Base-by-base conservation (phyloP, 495 filamentous ascomycete genomes). In the Penicillium cosmopolitanum region DNA sequence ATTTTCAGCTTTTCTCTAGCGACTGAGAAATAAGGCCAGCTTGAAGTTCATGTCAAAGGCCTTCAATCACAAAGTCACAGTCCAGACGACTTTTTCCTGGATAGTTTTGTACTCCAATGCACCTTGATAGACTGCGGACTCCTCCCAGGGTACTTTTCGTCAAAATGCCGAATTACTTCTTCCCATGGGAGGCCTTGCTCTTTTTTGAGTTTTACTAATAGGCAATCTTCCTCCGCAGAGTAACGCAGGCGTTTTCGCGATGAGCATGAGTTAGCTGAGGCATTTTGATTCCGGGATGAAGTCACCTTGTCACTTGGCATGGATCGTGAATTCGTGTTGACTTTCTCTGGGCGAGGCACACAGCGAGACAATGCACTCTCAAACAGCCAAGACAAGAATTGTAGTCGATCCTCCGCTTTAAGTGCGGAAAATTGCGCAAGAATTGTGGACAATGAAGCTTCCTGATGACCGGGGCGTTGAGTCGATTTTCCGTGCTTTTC, bases 341-440 rank as follows among this genome's bases (percentile, higher is more conserved):
- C 35, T 35, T 43, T 4, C 36, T 25, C n/a, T 33, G 55, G 10
- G 42, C 36, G 44, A 44, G 50, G 50, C 34, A 50, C 4, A 35
- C 44, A 62, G 34, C 57, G 35, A 28, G 60, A 51, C 25, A 62
- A 51, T 34, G 61, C 52, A 40, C 54, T 50, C 44, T 64, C 48
- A 51, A 61, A 57, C 28, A 66, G 38, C 56, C 31, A 66, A n/a
- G 55, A 66, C 35, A 66, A 46, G 46, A 66, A 63, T 46, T 60
- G 19, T 28, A 66, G 57, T 33, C 53, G 35, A 4, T 57, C 64
- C 54, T 66, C 50, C 35, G 54, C 46, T 10, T 43, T 43, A 11
- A 63, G 55, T 31, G 57, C 23, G 13, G 55, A 60, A 48, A 66
- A 66, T 58, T 65, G 34, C 23, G 21, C 54, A 34, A 44, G 54